Percentiles rank a stretch among this genome's conserved stretches.
Conservation (phyloP, 441 rosid genomes). For the Arabidopsis hybrid region DNA sequence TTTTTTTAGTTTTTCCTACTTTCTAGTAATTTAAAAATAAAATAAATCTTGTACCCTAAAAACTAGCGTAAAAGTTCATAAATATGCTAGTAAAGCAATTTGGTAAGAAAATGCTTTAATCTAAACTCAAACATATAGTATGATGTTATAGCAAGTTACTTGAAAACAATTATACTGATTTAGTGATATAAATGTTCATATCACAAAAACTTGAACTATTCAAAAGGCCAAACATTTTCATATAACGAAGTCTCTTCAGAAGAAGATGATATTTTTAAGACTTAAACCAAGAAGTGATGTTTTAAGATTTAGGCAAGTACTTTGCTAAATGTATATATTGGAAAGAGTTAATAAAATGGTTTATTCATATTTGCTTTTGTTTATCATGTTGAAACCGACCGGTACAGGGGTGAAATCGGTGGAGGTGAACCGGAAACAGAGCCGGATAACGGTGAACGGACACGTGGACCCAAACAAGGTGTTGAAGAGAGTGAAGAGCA, state of each 20-base stretch:
- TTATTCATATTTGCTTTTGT: constrained; percentile 4
- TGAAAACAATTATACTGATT: too few species aligned
- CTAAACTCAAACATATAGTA: too few species aligned
- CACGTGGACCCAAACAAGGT: constrained; percentile 89
- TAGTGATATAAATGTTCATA: too few species aligned
- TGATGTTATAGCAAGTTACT: too few species aligned
- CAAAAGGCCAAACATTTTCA: not conserved
- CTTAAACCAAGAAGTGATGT: not conserved
- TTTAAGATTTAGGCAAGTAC: not conserved
- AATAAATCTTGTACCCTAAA: not conserved
- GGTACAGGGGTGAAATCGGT: constrained; percentile 73
- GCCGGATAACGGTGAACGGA: constrained; percentile 74
- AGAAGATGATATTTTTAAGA: too few species aligned
- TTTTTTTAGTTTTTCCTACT: not conserved
- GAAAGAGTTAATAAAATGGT: not conserved
- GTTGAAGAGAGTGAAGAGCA: constrained; percentile 79
- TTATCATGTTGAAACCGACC: constrained; percentile 7
- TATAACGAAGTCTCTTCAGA: not conserved
- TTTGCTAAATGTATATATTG: not conserved
- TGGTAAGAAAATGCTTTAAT: too few species aligned
- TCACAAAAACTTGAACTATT: not conserved
- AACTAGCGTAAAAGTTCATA: too few species aligned
- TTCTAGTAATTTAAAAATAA: not conserved
- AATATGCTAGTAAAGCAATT: too few species aligned
- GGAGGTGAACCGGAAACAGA: constrained; percentile 78